Base-by-base conservation (phyloP, 139 green algal genomes). In the Pedinophyceae sp. region DNA sequence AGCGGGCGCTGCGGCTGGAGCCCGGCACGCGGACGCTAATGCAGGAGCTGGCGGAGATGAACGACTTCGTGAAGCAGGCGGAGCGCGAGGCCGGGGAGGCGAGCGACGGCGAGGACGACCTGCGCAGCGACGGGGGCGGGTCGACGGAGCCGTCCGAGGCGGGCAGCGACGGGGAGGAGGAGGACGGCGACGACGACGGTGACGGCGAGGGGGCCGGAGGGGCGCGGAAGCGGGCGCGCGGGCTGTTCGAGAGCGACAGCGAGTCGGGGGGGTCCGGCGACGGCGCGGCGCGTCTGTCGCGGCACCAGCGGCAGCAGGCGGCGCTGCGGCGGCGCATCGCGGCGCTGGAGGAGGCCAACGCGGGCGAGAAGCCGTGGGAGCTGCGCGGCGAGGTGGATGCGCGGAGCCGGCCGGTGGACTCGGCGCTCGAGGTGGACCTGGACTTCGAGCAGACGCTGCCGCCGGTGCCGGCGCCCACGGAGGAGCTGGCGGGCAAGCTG, bases 401-500 rank as follows among this genome's bases (percentile, higher is more conserved):
- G n/a, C 47, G 16, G 0, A n/a, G n/a, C n/a, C 71, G 86, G 3
- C 90, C 89, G 2, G 55, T 90, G 41, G 94, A 97, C 77, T 87
- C 70, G 23, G 86, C 79, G 0, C 66, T 97, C 59, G 88, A 93
- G 61, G 61, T 92, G 4, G 89, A 97, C 64, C 61, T 97, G 51
- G 89, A 97, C 52, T 97, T 93, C 71, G 85, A 97, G 46, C 84
- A 80, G n/a, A n/a, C n/a, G n/a, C n/a, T 76, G 48, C 60, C 58
- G 55, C 83, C 89, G 3, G 70, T 80, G 20, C 87, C 85, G 2
- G 65, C 67, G 38, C 78, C 80, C 13, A 95, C 86, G 1, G 77
- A 94, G 64, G 87, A 92, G 60, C 73, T 70, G 30, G 90, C 85
- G 10, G 55, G 64, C 7, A 71, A 61, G 47, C 39, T 97, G 29